Conservation (phyloP, 345 rosid genomes). For the Toxicodendron radicans region DNA sequence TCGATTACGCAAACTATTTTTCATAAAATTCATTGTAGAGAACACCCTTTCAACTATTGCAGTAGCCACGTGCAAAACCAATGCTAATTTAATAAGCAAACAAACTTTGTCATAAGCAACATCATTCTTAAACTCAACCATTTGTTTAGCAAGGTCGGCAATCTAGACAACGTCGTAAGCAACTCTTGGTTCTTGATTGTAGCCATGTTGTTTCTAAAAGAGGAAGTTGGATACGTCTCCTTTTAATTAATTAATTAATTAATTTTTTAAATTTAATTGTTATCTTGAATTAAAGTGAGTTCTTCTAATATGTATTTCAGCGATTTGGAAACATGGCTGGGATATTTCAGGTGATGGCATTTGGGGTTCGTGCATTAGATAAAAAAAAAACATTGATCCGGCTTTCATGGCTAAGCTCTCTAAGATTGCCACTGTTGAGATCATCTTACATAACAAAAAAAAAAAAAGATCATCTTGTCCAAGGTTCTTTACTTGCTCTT, state of each 20-base stretch:
- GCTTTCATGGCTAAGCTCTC: constrained; percentile 82
- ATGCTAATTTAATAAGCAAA: no score
- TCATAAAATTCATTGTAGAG: no score
- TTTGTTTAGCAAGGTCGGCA: no score
- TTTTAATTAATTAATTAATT: not conserved
- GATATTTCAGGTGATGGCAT: constrained; percentile 89
- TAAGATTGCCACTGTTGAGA: constrained; percentile 87
- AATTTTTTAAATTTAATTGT: not conserved
- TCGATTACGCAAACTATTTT: no score
- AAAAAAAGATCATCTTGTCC: no score
- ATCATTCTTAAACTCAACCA: no score
- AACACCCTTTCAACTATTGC: no score
- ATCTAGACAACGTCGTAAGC: no score
- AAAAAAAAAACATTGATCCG: constrained; percentile 62
- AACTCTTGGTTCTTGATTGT: constrained; percentile 91
- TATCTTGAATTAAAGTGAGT: not conserved
- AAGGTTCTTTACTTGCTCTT: constrained; percentile 47
- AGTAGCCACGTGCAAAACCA: no score
- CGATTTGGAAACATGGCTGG: constrained; percentile 94
- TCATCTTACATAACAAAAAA: no score
- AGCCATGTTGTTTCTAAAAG: constrained; percentile 81
- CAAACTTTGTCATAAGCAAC: no score
- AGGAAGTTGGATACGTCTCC: constrained; percentile 68
- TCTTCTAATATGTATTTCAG: constrained; percentile 35
- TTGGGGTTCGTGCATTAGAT: constrained; percentile 66